Conservation (phyloP, 805 yeast species). For the Barnettozyma botsteinii region DNA sequence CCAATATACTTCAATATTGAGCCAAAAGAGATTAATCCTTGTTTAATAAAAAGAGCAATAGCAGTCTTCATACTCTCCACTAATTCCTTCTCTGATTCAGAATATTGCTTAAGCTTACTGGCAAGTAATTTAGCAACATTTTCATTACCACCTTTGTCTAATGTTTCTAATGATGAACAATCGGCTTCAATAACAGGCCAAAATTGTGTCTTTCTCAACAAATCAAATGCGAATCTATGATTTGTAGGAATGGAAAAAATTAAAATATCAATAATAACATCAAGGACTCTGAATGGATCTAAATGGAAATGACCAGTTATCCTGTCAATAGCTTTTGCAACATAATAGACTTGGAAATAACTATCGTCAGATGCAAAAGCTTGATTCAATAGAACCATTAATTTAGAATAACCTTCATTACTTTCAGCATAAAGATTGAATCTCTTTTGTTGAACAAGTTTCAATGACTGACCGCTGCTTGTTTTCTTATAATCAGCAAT, state of each 20-base stretch:
- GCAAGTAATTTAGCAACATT: conserved; percentile 52
- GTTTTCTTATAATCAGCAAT: conserved; percentile 7
- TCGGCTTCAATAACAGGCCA: conserved; percentile 50
- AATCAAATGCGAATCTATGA: conserved; percentile 40
- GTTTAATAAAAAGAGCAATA: conserved; percentile 54
- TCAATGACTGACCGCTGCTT: not conserved
- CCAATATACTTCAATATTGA: conserved; percentile 49
- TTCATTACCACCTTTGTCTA: conserved; percentile 48
- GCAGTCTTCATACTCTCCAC: conserved; percentile 41
- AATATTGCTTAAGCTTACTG: conserved; percentile 32
- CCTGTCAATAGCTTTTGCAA: conserved; percentile 43
- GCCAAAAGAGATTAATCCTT: conserved; percentile 60
- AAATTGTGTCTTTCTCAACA: conserved; percentile 54
- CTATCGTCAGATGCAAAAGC: conserved; percentile 39
- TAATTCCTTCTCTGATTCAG: conserved; percentile 27
- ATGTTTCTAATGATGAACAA: conserved; percentile 25
- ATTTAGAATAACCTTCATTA: conserved; percentile 69
- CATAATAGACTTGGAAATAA: conserved; percentile 36
- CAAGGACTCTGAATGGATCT: conserved; percentile 67
- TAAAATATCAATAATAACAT: conserved; percentile 52
- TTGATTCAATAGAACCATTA: conserved; percentile 43
- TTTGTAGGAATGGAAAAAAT: conserved; percentile 39
- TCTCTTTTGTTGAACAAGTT: conserved; percentile 35
- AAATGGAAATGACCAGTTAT: conserved; percentile 70
- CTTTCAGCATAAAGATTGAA: conserved; percentile 70